phyloP scores from a whole-genome alignment of 179 eudicot species.

The Silene noctiflora region DNA sequence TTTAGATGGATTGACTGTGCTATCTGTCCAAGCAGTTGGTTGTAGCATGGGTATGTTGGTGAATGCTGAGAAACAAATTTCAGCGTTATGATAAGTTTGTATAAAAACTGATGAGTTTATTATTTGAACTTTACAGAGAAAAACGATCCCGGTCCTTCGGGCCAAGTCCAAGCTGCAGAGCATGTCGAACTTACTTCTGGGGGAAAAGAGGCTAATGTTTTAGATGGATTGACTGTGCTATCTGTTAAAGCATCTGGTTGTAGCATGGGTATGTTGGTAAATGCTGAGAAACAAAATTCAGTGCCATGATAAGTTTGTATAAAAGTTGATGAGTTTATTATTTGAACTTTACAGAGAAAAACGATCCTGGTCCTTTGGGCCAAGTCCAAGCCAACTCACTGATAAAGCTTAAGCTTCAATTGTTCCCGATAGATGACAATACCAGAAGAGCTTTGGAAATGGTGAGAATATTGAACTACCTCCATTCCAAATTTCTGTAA shows the following conservation, averaged over 20 bases:
- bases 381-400: conserved; percentile 29
- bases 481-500: not conserved
- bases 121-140: conserved; percentile 27
- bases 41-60: conserved; percentile 30
- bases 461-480: conserved; percentile 39
- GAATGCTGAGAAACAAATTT: not conserved
- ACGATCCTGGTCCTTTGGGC: conserved; percentile 22
- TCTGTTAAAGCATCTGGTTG: conserved; percentile 24
- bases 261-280: conserved; percentile 30
- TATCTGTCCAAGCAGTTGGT: conserved; percentile 22
- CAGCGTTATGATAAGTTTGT: not conserved
- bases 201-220: conserved; percentile 42
- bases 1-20: conserved; percentile 37
- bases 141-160: conserved; percentile 26
- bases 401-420: conserved; percentile 71
- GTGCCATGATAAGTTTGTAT: not conserved
- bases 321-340: conserved; percentile 10
- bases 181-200: conserved; percentile 72
- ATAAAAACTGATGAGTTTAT: conserved; percentile 9
- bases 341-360: conserved; percentile 28
- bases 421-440: conserved; percentile 85
- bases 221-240: conserved; percentile 34
- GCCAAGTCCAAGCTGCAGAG: conserved; percentile 71
- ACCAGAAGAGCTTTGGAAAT: conserved; percentile 77
- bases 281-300: not conserved